Evolutionary conservation across 2,329 filamentous ascomycete genomes (phyloP), one percentile per base, ranked within the genome.

Genomic region (Diplocarpon mali): DNA sequence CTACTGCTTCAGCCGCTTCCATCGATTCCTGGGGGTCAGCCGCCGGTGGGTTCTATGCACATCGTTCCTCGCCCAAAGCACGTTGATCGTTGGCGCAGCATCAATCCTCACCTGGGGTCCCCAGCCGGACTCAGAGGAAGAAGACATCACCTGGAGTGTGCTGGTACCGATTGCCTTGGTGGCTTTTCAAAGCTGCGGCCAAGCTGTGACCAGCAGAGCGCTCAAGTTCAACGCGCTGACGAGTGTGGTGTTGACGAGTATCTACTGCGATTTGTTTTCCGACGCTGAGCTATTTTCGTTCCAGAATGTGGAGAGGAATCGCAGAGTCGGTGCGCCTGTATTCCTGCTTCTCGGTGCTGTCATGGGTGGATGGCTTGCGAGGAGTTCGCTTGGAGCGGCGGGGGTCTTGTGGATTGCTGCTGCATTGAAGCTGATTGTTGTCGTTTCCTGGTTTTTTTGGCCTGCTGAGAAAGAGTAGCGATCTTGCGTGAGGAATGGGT

Each of bases 241-340:
- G 0, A 85, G 80, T 51, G 83, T 88, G 9, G 84, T 88, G 3
- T 63, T 90, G 45, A 89, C 84, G 1, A 86, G 81, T 58, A 78
- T 85, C 51, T 89, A 88, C 66, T 87, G 82, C 59, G 84, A 89
- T 59, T 58, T 89, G n/a, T 86, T 86, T 57, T 82, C 79, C 1
- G 81, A 86, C 51, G 62, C 67, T 6, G 64, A 68, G 15, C 50
- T 77, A 17, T 63, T 73, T 15, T 57, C 61, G 2, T 48, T 61
- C 11, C 56, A 61, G 2, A 71, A 75, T 40, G 58, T 64, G 2
- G 70, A 76, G 53, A 62, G 74, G 37, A 72, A 75, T 55, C 64
- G 70, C 36, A 63, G 74, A 29, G 56, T 65, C 1, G 67, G 65
- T 0, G 73, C 73, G 1, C 68, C 73, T 2, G 32, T 71, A 2